phyloP scores from a whole-genome alignment of 2,329 filamentous ascomycete species.

The Didymosphaeria variabile region DNA sequence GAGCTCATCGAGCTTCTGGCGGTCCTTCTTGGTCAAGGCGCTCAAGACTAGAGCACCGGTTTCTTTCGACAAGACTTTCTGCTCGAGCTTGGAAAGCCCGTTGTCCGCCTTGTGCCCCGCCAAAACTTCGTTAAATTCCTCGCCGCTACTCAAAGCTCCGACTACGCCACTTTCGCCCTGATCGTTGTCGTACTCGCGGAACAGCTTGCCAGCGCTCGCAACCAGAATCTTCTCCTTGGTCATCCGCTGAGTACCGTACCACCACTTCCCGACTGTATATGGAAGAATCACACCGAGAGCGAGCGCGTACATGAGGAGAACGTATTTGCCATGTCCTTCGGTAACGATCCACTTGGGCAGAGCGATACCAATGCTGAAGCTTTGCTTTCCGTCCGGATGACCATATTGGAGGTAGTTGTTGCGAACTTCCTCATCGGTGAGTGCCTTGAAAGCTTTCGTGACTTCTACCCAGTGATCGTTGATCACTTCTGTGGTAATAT shows the following conservation, averaged over 20 bases:
- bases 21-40: conserved; percentile 76
- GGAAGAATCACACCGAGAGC: conserved; percentile 90
- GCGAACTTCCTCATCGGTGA: conserved; percentile 96
- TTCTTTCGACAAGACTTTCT: conserved; percentile 74
- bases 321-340: conserved; percentile 94
- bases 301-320: conserved; percentile 86
- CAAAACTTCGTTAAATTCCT: conserved; percentile 82
- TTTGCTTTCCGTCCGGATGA: conserved; percentile 97
- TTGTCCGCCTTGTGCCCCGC: conserved; percentile 81
- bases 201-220: conserved; percentile 92
- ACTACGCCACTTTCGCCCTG: conserved; percentile 84
- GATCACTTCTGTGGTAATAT: conserved; percentile 84
- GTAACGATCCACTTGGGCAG: conserved; percentile 91
- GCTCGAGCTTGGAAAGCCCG: conserved; percentile 84
- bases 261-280: conserved; percentile 95
- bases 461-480: conserved; percentile 93
- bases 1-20: conserved; percentile 77
- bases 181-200: conserved; percentile 88
- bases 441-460: conserved; percentile 96
- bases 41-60: conserved; percentile 61
- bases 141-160: conserved; percentile 81
- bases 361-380: conserved; percentile 96
- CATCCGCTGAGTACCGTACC: conserved; percentile 93
- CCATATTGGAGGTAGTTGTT: conserved; percentile 97
- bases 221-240: conserved; percentile 94